Percentiles rank a stretch among this genome's conserved stretches.
phyloP scores from a whole-genome alignment of 2,329 filamentous ascomycete genomes.

The Aspergillus glaucus region DNA sequence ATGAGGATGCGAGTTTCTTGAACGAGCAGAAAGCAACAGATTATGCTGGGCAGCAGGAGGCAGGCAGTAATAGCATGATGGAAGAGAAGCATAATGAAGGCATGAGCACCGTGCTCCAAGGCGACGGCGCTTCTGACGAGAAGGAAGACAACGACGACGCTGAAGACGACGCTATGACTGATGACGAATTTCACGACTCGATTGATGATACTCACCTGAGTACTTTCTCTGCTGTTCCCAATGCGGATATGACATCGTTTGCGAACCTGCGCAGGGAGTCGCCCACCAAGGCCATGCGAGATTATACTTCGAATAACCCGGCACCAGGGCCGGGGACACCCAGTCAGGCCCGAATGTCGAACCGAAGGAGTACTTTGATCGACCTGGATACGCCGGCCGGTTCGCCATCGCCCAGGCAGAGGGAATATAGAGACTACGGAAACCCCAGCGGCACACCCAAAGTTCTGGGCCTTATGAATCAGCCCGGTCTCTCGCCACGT shows the following conservation, averaged over 20 bases:
- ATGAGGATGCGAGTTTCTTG: constrained; percentile 20
- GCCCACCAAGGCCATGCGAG: constrained; percentile 45
- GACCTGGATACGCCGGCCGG: constrained; percentile 27
- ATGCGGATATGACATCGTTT: constrained; percentile 71
- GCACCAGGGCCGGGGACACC: constrained; percentile 38
- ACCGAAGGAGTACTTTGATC: constrained; percentile 22
- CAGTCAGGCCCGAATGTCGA: constrained; percentile 39
- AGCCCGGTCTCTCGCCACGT: constrained; percentile 53
- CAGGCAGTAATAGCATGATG: constrained; percentile 25
- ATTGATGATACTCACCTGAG: constrained; percentile 57
- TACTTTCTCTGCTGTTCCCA: constrained; percentile 78
- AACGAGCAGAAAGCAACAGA: constrained; percentile 13
- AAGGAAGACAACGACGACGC: constrained; percentile 17
- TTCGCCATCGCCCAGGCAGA: constrained; percentile 46
- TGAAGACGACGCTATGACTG: constrained; percentile 21
- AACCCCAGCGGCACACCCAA: constrained; percentile 60
- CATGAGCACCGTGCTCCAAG: constrained; percentile 36
- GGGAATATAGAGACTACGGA: constrained; percentile 38
- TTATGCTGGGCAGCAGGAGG: constrained; percentile 16
- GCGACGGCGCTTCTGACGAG: constrained; percentile 15
- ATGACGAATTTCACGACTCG: constrained; percentile 26
- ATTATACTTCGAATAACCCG: constrained; percentile 33
- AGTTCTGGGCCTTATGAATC: constrained; percentile 83
- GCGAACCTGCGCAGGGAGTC: constrained; percentile 62
- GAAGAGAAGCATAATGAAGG: constrained; percentile 36